phyloP scores from a whole-genome alignment of 2,329 filamentous ascomycete species.

The Fonsecaea multimorphosa region DNA sequence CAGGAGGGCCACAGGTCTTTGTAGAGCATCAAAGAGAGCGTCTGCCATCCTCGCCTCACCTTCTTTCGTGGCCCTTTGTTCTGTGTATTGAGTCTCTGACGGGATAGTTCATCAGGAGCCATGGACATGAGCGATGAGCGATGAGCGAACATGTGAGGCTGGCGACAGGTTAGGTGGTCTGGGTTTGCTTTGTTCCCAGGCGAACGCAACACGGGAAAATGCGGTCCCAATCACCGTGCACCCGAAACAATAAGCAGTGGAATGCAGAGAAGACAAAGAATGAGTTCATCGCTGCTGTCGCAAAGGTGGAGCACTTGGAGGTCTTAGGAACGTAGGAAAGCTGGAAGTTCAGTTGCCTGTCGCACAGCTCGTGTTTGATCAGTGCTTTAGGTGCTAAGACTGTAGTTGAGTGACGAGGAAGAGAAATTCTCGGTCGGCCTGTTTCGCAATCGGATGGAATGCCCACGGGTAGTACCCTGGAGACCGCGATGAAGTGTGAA shows the following conservation, averaged over 20 bases:
- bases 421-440: conserved; percentile 4
- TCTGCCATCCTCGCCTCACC: conserved; percentile 17
- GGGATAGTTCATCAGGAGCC: conserved; percentile 15
- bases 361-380: conserved; percentile 2
- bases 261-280: conserved; percentile 40
- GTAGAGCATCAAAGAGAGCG: conserved; percentile 28
- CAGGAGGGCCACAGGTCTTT: conserved; percentile 26
- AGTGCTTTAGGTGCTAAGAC: background rate
- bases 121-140: conserved; percentile 23
- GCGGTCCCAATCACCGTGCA: conserved; percentile 41
- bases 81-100: conserved; percentile 20
- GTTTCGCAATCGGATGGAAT: conserved; percentile 26
- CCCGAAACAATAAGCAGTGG: conserved; percentile 45
- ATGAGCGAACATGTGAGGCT: conserved; percentile 25
- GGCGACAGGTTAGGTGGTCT: conserved; percentile 36
- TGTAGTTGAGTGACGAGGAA: background rate
- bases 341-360: conserved; percentile 14
- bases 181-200: conserved; percentile 45
- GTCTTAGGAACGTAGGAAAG: conserved; percentile 8
- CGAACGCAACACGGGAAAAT: conserved; percentile 43
- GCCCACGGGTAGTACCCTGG: conserved; percentile 6
- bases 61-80: conserved; percentile 23
- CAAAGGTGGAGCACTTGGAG: conserved; percentile 4
- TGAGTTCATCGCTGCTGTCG: conserved; percentile 22
- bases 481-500: background rate